These are phyloP conservation scores for Decorospora gaudefroyi DNA, from an alignment of 2,329 filamentous ascomycete species.

Conservation along the genomic window DNA sequence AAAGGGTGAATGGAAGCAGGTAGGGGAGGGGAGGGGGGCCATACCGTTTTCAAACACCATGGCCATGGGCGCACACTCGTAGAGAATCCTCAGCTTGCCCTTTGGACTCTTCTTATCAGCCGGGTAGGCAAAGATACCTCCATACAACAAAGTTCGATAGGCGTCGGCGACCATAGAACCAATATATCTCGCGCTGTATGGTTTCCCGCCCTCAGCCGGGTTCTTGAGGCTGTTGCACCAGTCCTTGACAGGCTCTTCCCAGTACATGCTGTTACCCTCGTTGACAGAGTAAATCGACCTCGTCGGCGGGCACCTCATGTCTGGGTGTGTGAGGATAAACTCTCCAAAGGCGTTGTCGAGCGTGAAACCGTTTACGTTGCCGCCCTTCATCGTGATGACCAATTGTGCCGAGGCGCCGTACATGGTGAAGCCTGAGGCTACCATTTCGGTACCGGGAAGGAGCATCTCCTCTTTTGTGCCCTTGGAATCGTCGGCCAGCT, in stretches of 20 bases:
- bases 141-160: conserved; percentile 92
- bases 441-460: conserved; percentile 84
- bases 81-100: conserved; percentile 95
- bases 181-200: conserved; percentile 94
- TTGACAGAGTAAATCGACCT: conserved; percentile 96
- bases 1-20: background rate
- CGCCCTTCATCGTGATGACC: conserved; percentile 94
- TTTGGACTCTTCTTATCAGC: conserved; percentile 98
- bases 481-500: conserved; percentile 74
- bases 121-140: conserved; percentile 96
- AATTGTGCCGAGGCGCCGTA: conserved; percentile 96
- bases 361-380: conserved; percentile 94
- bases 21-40: too few relatives aligned
- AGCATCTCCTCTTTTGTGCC: conserved; percentile 85
- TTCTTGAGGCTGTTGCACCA: conserved; percentile 91
- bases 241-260: conserved; percentile 82
- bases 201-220: conserved; percentile 75
- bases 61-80: conserved; percentile 98
- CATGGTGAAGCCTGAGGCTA: conserved; percentile 99
- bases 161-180: conserved; percentile 98
- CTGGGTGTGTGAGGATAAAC: conserved; percentile 96
- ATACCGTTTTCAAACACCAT: conserved; percentile 97
- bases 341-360: conserved; percentile 95
- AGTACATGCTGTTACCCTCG: conserved; percentile 97
- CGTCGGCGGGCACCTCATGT: conserved; percentile 83